Evolutionary conservation across 306 rosid genomes (phyloP).

Genomic region (Fagus crenata): DNA sequence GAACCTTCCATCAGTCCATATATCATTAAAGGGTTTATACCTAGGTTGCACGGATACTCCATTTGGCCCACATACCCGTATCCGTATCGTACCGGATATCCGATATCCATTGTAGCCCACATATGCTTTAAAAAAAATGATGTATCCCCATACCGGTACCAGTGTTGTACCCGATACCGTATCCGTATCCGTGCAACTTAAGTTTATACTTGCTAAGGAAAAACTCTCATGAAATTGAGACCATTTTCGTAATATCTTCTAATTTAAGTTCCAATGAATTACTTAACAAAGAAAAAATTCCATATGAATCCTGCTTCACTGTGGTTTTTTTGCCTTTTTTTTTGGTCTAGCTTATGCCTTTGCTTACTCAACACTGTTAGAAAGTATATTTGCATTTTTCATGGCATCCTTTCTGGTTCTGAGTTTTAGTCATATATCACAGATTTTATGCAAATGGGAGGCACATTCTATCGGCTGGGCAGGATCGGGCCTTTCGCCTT

Average conservation of each 20-base stretch:
- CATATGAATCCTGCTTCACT: neutral
- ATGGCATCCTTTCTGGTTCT: neutral
- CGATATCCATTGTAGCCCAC: too few relatives aligned
- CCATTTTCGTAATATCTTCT: neutral
- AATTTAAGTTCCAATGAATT: neutral
- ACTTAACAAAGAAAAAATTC: neutral
- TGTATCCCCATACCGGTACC: too few relatives aligned
- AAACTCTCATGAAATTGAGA: neutral
- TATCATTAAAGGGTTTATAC: neutral
- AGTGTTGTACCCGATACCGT: too few relatives aligned
- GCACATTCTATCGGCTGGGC: slow-evolving; percentile 95
- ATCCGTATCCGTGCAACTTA: too few relatives aligned
- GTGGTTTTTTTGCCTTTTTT: neutral
- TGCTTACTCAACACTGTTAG: neutral
- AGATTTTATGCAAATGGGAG: slow-evolving; percentile 99
- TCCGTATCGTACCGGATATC: too few relatives aligned
- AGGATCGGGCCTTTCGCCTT: slow-evolving; percentile 96
- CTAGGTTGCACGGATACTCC: too few relatives aligned
- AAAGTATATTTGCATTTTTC: neutral
- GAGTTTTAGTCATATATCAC: slow-evolving; percentile 25
- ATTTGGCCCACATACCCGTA: too few relatives aligned
- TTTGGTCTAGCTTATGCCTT: neutral
- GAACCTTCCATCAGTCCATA: neutral
- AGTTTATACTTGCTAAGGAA: neutral
- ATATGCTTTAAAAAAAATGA: too few relatives aligned